Evolutionary conservation across 1,284 basidiomycete genomes (phyloP).

Genomic region (Pisolithus thermaeus): DNA sequence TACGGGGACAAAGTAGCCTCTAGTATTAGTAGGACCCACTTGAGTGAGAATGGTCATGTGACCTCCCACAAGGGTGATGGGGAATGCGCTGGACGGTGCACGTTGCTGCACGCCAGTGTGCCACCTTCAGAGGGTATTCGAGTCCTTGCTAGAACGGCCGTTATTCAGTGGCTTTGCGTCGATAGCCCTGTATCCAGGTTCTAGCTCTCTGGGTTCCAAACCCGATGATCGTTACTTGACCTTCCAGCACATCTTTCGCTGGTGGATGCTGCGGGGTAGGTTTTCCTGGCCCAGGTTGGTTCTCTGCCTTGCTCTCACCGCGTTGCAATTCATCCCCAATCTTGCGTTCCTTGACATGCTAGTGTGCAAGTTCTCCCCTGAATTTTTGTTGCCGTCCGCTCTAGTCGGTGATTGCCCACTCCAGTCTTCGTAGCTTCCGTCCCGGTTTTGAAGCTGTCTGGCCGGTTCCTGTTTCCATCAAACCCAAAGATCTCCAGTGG

Average conservation of each 20-base stretch:
- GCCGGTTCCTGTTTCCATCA: slow-evolving; percentile 22
- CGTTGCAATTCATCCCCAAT: slow-evolving; percentile 28
- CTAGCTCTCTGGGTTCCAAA: too few species aligned
- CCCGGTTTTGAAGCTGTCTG: slow-evolving; percentile 17
- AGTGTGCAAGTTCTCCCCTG: slow-evolving; percentile 9
- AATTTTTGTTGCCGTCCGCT: slow-evolving; percentile 8
- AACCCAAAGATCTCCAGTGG: slow-evolving; percentile 24
- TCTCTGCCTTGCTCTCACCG: slow-evolving; percentile 33
- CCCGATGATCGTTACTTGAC: slow-evolving; percentile 25
- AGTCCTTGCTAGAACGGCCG: too few species aligned
- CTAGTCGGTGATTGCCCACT: slow-evolving; percentile 29
- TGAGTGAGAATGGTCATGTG: not conserved
- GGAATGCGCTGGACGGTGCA: too few species aligned
- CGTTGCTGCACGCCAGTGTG: too few species aligned
- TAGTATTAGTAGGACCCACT: too few species aligned
- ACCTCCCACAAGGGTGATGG: not conserved
- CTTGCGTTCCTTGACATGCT: slow-evolving; percentile 19
- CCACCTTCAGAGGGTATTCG: too few species aligned
- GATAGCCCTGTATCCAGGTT: too few species aligned
- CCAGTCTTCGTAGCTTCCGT: slow-evolving; percentile 24
- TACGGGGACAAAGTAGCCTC: too few species aligned
- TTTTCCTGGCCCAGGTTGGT: slow-evolving; percentile 12
- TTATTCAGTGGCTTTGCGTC: not conserved
- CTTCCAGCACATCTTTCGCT: slow-evolving; percentile 11
- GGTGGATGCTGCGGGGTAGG: slow-evolving; percentile 24